Evolutionary conservation across 73 alveolate genomes (phyloP).

Genomic region (Paramecium octaurelia): DNA sequence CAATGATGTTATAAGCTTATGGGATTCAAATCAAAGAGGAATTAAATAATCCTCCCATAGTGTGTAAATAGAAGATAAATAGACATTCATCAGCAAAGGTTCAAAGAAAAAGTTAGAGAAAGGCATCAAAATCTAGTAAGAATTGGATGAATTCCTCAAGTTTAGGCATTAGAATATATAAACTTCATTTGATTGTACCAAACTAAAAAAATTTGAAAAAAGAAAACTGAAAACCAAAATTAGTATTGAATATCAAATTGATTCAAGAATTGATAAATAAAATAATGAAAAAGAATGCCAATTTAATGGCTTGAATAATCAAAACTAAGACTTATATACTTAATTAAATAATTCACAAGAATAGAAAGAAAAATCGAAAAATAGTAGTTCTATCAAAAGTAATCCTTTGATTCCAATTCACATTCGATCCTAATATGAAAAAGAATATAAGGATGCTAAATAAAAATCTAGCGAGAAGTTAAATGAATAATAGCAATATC

Average conservation of each 20-base stretch:
- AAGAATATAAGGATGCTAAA: neutral
- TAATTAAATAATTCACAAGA: neutral
- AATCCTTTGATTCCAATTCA: neutral
- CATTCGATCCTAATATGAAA: neutral
- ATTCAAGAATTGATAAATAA: neutral
- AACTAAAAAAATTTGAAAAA: neutral
- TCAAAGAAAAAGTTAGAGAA: neutral
- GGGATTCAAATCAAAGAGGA: neutral
- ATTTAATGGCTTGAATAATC: neutral
- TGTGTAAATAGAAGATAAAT: neutral
- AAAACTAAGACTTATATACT: neutral
- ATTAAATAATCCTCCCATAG: neutral
- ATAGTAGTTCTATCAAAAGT: neutral
- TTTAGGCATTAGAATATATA: neutral
- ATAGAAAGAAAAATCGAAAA: neutral
- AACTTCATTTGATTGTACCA: neutral
- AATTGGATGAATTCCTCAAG: neutral
- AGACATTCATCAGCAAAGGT: neutral
- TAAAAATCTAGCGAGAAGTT: neutral
- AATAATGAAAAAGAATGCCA: neutral
- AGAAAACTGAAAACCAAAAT: neutral
- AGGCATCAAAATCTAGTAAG: neutral
- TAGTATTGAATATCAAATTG: neutral
- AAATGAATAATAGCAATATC: neutral
- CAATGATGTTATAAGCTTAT: neutral